Conservation (phyloP, 331 rosid genomes). For the Pyracantha coccinea region DNA sequence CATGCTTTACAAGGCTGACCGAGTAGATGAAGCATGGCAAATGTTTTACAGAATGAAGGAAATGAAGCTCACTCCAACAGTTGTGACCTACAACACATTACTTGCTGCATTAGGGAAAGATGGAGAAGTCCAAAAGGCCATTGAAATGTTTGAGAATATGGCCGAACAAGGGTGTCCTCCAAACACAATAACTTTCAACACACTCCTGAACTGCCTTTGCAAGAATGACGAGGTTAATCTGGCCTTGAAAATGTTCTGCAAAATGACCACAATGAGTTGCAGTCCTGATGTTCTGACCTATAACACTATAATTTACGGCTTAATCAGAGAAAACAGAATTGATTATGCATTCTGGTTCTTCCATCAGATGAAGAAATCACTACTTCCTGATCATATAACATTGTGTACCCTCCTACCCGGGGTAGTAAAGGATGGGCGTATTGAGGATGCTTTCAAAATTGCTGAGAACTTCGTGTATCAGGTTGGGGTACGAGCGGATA, state of each 20-base stretch:
- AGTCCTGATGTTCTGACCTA: slow-evolving; percentile 83
- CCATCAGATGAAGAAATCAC: slow-evolving; percentile 87
- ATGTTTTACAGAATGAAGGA: slow-evolving; percentile 75
- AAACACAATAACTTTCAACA: slow-evolving; percentile 69
- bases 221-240: slow-evolving; percentile 80
- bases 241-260: slow-evolving; percentile 60
- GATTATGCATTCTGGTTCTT: slow-evolving; percentile 83
- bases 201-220: slow-evolving; percentile 79
- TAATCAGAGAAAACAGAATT: slow-evolving; percentile 54
- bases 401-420: slow-evolving; percentile 89
- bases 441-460: slow-evolving; percentile 59
- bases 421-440: slow-evolving; percentile 43
- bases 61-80: slow-evolving; percentile 76
- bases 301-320: slow-evolving; percentile 75
- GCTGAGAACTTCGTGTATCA: slow-evolving; percentile 40
- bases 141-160: slow-evolving; percentile 71
- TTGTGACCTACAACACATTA: slow-evolving; percentile 88
- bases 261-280: slow-evolving; percentile 68
- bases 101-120: slow-evolving; percentile 80
- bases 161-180: slow-evolving; percentile 67
- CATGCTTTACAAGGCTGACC: slow-evolving; percentile 78
- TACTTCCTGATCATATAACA: slow-evolving; percentile 80
- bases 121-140: slow-evolving; percentile 48
- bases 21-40: slow-evolving; percentile 84
- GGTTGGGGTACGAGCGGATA: slow-evolving; percentile 27